A percentile compares a stretch with the other conserved stretches of the same genome.
Evolutionary conservation across 1,284 basidiomycete species (phyloP).

Genomic region (Naganishia liquefaciens): DNA sequence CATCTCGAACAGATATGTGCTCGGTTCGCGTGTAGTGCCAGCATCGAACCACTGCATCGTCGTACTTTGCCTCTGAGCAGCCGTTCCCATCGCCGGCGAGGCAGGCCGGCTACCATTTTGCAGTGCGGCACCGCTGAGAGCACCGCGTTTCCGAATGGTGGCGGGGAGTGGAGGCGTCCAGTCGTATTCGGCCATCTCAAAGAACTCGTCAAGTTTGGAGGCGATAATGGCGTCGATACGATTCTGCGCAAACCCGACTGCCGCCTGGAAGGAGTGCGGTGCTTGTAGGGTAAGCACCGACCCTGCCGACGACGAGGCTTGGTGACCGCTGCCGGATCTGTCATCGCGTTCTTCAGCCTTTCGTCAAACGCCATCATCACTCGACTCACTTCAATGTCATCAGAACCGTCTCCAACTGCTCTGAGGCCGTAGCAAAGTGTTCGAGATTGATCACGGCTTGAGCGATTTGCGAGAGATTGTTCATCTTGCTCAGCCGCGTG

Average conservation of each 20-base stretch:
- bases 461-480: constrained; percentile 85
- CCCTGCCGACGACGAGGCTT: constrained; percentile 41
- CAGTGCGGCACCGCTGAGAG: constrained; percentile 36
- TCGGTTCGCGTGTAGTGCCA: constrained; percentile 60
- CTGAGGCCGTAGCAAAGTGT: constrained; percentile 83
- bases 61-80: constrained; percentile 38
- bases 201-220: constrained; percentile 94
- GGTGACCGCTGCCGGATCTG: constrained; percentile 20
- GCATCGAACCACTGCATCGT: constrained; percentile 31
- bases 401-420: constrained; percentile 82
- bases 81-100: constrained; percentile 36
- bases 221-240: constrained; percentile 82
- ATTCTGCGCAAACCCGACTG: constrained; percentile 68
- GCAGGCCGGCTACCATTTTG: constrained; percentile 24
- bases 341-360: neutral
- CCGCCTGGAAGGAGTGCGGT: constrained; percentile 62
- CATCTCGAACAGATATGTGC: constrained; percentile 87
- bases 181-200: constrained; percentile 84
- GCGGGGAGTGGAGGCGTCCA: constrained; percentile 68
- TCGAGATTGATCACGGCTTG: constrained; percentile 93
- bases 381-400: constrained; percentile 65
- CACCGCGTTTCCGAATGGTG: constrained; percentile 9
- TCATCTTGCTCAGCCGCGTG: constrained; percentile 68
- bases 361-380: neutral
- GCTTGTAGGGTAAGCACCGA: constrained; percentile 64